Percentiles rank a stretch among this genome's conserved stretches.
Evolutionary conservation across 2,329 filamentous ascomycete species (phyloP).

Genomic region (Fusarium sp.): DNA sequence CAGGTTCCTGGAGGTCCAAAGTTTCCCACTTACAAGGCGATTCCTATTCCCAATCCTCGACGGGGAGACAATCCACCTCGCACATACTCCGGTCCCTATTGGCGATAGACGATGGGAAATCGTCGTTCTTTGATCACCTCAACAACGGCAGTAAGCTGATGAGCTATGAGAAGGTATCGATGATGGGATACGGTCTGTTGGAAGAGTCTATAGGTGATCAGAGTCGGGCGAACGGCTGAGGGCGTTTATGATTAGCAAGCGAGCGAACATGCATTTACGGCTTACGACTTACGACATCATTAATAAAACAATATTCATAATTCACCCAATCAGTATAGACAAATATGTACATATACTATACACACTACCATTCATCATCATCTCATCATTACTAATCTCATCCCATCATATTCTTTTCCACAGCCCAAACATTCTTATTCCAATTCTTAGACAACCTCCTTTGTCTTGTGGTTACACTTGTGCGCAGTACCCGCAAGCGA

Average conservation of each 20-base stretch:
- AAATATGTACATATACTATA: constrained; percentile 8
- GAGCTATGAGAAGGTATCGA: not conserved
- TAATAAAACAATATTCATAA: not conserved
- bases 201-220: not conserved
- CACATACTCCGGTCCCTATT: constrained; percentile 12
- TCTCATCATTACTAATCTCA: constrained; percentile 14
- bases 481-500: constrained; percentile 47
- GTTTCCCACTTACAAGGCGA: constrained; percentile 52
- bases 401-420: not conserved
- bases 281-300: constrained; percentile 5
- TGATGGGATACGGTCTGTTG: not conserved
- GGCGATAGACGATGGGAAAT: not conserved
- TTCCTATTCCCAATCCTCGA: constrained; percentile 52
- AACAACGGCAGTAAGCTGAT: rapidly evolving
- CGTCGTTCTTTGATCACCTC: too few species aligned
- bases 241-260: constrained; percentile 1
- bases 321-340: not conserved
- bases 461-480: constrained; percentile 47
- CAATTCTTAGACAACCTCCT: constrained; percentile 37
- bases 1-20: constrained; percentile 52
- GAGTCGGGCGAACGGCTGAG: not conserved
- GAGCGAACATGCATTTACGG: constrained; percentile 10
- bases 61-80: constrained; percentile 24
- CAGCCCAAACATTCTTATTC: not conserved
- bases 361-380: constrained; percentile 17